Evolutionary conservation across 805 yeast species (phyloP), one percentile per base, ranked within the genome.

Genomic region (Nakazawaea ambrosiae): DNA sequence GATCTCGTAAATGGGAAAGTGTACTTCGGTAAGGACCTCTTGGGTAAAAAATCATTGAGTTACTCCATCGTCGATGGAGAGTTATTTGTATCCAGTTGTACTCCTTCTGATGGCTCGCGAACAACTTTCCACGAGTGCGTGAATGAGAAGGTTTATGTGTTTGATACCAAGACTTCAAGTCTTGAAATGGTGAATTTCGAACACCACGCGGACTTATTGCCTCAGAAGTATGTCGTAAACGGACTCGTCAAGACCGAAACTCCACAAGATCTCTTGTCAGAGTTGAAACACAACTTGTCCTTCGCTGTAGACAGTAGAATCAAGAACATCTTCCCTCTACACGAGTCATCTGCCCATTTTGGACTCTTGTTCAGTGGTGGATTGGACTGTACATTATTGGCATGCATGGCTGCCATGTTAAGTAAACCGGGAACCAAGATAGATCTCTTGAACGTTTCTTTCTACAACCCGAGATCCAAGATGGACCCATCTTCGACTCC

Each of bases 321-420:
- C n/a, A 51, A 57, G 8, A 69, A 84, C 0, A 80, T 83, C 4
- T 70, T 69, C 41, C 89, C 92, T 2, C 39, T 72, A 2, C 71
- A 68, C 40, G 43, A 55, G 9, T 45, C 54, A 0, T 55, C 55
- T 30, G 54, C 63, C 1, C 55, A 57, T 5, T 57, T 79, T 30
- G 82, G 83, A 0, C 63, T 92, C 0, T 58, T 92, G 23, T 92
- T 89, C 52, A 86, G 96, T 31, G 99, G 99, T 2, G 99, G 99
- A 0, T 63, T 92, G 4, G 99, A 92, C 52, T 92, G 98, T 55
- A 81, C 97, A 0, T 58, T 90, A 0, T 50, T 92, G 18, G 88
- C 94, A 0, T 74, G 78, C 0, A 34, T 81, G 3, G 58, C 66
- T 32, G 73, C 57, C 4, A 59, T 40, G 43, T 54, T 40, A 46